Conservation (phyloP, 2,329 filamentous ascomycete species). For the Calonectria fujianensis region DNA sequence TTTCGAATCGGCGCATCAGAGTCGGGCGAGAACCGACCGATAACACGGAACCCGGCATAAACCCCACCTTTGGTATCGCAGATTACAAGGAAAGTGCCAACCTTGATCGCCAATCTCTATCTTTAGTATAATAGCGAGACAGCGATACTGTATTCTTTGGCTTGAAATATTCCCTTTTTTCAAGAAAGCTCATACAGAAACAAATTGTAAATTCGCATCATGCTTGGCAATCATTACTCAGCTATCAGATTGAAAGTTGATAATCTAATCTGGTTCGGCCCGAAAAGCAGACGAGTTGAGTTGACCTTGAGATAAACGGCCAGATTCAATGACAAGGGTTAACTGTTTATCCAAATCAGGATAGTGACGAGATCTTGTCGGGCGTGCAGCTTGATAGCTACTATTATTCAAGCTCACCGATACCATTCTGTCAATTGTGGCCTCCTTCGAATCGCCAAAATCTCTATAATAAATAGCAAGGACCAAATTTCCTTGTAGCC, state of each 20-base stretch:
- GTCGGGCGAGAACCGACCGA: background rate
- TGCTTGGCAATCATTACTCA: background rate
- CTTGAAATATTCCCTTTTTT: background rate
- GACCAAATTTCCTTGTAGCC: background rate
- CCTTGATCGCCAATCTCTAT: background rate
- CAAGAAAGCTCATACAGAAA: background rate
- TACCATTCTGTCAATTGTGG: background rate
- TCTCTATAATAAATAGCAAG: background rate
- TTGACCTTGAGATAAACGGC: background rate
- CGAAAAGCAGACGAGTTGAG: background rate
- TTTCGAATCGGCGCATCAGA: background rate
- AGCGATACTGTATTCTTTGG: background rate
- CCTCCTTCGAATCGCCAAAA: background rate
- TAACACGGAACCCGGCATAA: constrained; percentile 4
- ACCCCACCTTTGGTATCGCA: background rate
- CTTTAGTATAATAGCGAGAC: background rate
- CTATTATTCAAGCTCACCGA: background rate
- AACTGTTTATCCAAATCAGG: background rate
- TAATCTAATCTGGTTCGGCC: background rate
- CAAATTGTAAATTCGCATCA: background rate
- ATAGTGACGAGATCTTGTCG: background rate
- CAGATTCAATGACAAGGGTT: background rate
- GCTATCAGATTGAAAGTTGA: background rate
- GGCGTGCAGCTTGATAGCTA: background rate
- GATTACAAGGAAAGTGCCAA: background rate